Evolutionary conservation across 2,329 filamentous ascomycete genomes (phyloP), one percentile per base, ranked within the genome.

Genomic region (Microcera coccophila): DNA sequence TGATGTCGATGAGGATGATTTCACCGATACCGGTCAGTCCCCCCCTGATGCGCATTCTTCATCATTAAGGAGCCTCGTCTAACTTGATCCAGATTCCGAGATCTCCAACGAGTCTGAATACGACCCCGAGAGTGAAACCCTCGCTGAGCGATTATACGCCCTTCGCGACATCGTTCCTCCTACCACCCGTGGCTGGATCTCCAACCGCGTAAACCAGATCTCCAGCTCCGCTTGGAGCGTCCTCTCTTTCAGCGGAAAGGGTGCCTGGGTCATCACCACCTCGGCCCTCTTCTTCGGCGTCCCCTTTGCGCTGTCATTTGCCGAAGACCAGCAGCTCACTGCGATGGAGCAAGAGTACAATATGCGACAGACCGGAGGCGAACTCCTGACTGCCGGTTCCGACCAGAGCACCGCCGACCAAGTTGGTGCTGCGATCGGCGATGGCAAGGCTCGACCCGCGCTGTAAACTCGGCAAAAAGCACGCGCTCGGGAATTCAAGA

Each of bases 331-430:
- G 77, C 88, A 95, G 75, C 82, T 95, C 66, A 77, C 91, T 53
- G 91, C 95, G 75, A 94, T 96, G 89, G 93, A 98, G 81, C 83
- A 90, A 69, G 91, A 96, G 74, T 90, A 90, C 80, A 84, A 86
- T 68, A 93, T 95, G 88, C 86, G 93, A 68, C 88, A 95, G 79
- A 81, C 86, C 62, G 89, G 89, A 51, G 84, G 86, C 63, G 88
- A 95, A 64, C 64, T 81, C 28, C 60, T 82, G 47, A 79, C 76
- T 11, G 73, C 71, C 11, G 74, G 71, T 26, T 57, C 62, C 4
- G 67, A 65, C 38, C 60, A 60, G 40, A 67, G 61, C 47, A 78
- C 75, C 4, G 74, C 72, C 2, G 70, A 75, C 34, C 69, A 72
- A 57, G 62, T 79, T 31, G 69, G 70, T 34, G 71, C 71, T 4